phyloP scores from a whole-genome alignment of 139 green algal genomes.

The Coccomyxa sp. region DNA sequence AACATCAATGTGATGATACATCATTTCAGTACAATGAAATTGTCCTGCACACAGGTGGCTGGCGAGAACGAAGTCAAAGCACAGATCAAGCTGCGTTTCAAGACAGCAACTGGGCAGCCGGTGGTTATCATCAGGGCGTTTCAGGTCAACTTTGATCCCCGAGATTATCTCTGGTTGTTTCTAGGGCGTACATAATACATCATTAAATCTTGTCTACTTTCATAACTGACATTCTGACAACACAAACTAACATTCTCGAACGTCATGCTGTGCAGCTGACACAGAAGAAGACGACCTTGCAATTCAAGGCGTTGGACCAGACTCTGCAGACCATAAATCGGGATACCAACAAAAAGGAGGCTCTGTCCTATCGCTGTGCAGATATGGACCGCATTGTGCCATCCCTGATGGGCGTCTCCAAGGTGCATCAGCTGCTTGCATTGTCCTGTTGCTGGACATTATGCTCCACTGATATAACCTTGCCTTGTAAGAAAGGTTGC shows the following conservation, averaged over 20 bases:
- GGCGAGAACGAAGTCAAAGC: slow-evolving; percentile 91
- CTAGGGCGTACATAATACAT: background rate
- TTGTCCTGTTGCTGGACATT: background rate
- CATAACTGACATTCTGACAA: background rate
- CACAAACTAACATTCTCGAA: too few species aligned
- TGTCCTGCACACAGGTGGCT: slow-evolving; percentile 57
- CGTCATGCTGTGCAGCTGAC: slow-evolving; percentile 16
- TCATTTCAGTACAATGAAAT: background rate
- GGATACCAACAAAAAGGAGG: slow-evolving; percentile 63
- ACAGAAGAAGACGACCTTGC: slow-evolving; percentile 36
- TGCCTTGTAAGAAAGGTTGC: background rate
- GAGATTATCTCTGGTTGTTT: background rate
- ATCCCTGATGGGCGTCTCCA: slow-evolving; percentile 89
- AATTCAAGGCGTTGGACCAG: slow-evolving; percentile 86
- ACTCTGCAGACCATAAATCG: slow-evolving; percentile 65
- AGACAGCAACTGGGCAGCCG: slow-evolving; percentile 47
- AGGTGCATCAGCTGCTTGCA: slow-evolving; percentile 34
- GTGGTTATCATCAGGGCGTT: slow-evolving; percentile 84
- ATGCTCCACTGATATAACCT: background rate
- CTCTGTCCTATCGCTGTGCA: slow-evolving; percentile 64
- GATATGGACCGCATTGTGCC: slow-evolving; percentile 93
- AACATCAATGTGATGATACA: background rate
- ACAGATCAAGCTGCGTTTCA: slow-evolving; percentile 94
- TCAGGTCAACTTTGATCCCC: slow-evolving; percentile 46
- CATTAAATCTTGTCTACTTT: background rate